Percentiles rank a stretch among this genome's conserved stretches.
These are phyloP conservation scores for Sarocladium oryzae DNA, from an alignment of 2,329 filamentous ascomycete genomes.

Conservation along the genomic window DNA sequence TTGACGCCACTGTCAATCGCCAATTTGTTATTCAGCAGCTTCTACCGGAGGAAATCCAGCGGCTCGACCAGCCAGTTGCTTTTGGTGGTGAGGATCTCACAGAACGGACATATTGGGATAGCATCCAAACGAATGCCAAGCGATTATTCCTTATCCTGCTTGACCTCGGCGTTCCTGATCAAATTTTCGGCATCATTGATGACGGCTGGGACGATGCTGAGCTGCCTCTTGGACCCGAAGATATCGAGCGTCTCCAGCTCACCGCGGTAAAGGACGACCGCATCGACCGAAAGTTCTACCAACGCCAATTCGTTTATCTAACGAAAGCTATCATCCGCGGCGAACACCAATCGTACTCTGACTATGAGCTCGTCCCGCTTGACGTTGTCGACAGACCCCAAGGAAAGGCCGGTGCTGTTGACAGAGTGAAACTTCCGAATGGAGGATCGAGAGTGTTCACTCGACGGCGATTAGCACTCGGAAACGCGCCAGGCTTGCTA, in stretches of 20 bases:
- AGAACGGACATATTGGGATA: constrained; percentile 71
- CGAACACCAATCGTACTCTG: constrained; percentile 55
- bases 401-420: constrained; percentile 39
- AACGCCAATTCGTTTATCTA: constrained; percentile 66
- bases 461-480: constrained; percentile 2
- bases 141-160: constrained; percentile 65
- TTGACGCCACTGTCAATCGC: constrained; percentile 62
- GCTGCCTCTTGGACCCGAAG: constrained; percentile 60
- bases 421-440: constrained; percentile 7
- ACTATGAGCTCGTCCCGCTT: constrained; percentile 63
- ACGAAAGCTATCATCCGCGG: constrained; percentile 55
- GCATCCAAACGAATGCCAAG: constrained; percentile 64
- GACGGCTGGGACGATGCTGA: constrained; percentile 73
- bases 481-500: background rate
- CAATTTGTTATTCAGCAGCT: constrained; percentile 61
- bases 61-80: constrained; percentile 54
- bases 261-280: constrained; percentile 53
- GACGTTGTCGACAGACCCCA: constrained; percentile 57
- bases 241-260: constrained; percentile 57
- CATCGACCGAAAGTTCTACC: constrained; percentile 62
- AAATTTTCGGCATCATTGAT: constrained; percentile 70
- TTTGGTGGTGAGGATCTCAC: constrained; percentile 61
- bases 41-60: constrained; percentile 53
- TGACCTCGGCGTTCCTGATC: constrained; percentile 63
- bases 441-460: background rate